Percentiles rank a stretch among this genome's conserved stretches.
phyloP scores from a whole-genome alignment of 192 early-diverging fungal species.

The Geosiphon pyriformis region DNA sequence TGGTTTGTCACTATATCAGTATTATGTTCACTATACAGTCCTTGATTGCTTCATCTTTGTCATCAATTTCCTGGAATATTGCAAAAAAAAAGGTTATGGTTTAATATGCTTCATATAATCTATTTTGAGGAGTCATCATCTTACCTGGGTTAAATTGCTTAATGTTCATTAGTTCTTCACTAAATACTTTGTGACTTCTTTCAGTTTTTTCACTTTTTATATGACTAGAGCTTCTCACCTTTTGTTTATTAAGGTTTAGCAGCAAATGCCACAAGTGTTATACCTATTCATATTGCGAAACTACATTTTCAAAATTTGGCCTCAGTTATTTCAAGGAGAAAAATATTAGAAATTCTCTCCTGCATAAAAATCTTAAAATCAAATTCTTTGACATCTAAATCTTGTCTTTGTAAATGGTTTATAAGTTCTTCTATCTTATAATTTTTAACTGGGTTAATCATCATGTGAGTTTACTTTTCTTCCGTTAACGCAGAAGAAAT shows the following conservation, averaged over 20 bases:
- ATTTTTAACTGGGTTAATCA: not conserved
- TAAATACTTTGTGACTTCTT: not conserved
- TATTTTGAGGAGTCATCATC: not conserved
- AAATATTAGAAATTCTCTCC: not conserved
- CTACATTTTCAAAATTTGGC: not conserved
- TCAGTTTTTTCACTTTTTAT: not conserved
- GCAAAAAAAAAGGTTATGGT: not conserved
- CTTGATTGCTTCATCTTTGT: constrained; percentile 1
- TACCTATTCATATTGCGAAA: not conserved
- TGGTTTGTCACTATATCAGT: not conserved
- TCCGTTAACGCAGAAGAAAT: not conserved
- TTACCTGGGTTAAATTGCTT: constrained; percentile 9
- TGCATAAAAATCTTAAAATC: not conserved
- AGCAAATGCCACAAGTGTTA: not conserved
- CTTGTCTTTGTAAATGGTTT: not conserved
- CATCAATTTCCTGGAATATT: constrained; percentile 6
- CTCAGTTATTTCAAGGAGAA: not conserved
- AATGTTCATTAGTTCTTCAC: not conserved
- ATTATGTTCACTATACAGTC: not conserved
- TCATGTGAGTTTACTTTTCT: not conserved
- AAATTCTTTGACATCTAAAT: not conserved
- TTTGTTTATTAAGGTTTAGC: not conserved
- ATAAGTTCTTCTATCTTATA: not conserved
- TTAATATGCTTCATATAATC: not conserved
- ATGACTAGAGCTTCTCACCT: constrained; percentile 5